phyloP scores from a whole-genome alignment of 1,139 yeast genomes.

The Suhomyces choctaworum region DNA sequence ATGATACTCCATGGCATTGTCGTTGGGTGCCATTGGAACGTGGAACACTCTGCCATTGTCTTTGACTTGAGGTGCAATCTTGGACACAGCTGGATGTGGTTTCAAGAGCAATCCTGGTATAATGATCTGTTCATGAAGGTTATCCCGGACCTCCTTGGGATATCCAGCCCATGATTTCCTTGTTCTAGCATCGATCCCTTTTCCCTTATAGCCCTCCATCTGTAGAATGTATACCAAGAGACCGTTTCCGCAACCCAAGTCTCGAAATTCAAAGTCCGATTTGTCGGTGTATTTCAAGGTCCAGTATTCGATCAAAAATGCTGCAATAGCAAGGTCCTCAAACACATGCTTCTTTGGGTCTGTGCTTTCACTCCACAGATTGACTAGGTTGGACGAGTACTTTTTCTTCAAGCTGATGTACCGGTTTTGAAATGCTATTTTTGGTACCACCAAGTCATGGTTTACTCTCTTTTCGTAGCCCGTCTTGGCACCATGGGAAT shows the following conservation, averaged over 20 bases:
- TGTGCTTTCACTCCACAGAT: conserved; percentile 87
- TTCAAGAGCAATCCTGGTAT: conserved; percentile 71
- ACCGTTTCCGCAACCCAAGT: conserved; percentile 96
- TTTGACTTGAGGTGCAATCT: conserved; percentile 51
- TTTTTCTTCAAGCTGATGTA: conserved; percentile 80
- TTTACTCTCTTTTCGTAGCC: conserved; percentile 88
- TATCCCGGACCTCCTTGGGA: conserved; percentile 58
- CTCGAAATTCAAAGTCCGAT: conserved; percentile 68
- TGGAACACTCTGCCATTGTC: conserved; percentile 66
- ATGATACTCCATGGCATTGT: conserved; percentile 33
- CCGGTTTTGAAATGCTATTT: conserved; percentile 78
- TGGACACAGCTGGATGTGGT: conserved; percentile 63
- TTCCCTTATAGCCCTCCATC: conserved; percentile 78
- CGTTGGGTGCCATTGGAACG: conserved; percentile 26
- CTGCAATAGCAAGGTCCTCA: conserved; percentile 95
- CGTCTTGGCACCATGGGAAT: conserved; percentile 75
- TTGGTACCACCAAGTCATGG: conserved; percentile 84
- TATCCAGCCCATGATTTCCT: conserved; percentile 85
- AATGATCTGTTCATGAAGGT: conserved; percentile 72
- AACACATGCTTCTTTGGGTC: conserved; percentile 96
- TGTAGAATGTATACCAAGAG: conserved; percentile 72
- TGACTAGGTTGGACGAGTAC: conserved; percentile 75
- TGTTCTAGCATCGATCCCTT: conserved; percentile 87
- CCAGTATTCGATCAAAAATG: conserved; percentile 92
- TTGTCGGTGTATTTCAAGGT: conserved; percentile 50